Evolutionary conservation across 2,329 filamentous ascomycete species (phyloP).

Genomic region (Alternaria dauci): DNA sequence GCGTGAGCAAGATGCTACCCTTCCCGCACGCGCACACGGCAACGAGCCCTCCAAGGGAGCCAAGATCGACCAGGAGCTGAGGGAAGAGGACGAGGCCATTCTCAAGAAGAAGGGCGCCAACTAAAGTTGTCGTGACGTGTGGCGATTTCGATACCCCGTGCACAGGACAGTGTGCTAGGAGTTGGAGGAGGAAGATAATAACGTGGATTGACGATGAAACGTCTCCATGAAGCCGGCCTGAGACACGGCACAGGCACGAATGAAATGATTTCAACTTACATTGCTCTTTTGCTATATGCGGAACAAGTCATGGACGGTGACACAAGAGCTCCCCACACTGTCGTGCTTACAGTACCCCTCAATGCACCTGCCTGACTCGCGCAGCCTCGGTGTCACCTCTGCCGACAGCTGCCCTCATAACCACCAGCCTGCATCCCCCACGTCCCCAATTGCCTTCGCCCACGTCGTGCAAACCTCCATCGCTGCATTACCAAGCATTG

Average conservation of each 20-base stretch:
- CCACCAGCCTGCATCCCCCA: background rate
- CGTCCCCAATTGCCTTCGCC: conserved; percentile 9
- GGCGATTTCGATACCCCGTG: conserved; percentile 22
- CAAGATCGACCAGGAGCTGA: conserved; percentile 73
- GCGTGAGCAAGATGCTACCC: conserved; percentile 67
- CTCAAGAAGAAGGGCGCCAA: conserved; percentile 67
- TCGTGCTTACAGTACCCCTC: conserved; percentile 23
- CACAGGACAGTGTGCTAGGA: conserved; percentile 10
- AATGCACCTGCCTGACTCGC: conserved; percentile 25
- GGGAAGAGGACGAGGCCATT: conserved; percentile 72
- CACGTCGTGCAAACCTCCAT: conserved; percentile 6
- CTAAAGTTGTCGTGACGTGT: conserved; percentile 17
- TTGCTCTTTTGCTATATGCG: background rate
- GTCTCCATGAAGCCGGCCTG: conserved; percentile 12
- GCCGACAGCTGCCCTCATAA: conserved; percentile 13
- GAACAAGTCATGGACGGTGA: conserved; percentile 11
- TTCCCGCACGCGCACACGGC: conserved; percentile 69
- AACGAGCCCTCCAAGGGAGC: conserved; percentile 78
- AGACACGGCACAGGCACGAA: conserved; percentile 17
- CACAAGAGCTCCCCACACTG: conserved; percentile 15
- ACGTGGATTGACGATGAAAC: conserved; percentile 18
- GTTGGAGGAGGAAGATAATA: conserved; percentile 19
- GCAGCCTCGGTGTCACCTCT: conserved; percentile 19
- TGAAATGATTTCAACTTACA: conserved; percentile 6
- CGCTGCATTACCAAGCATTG: conserved; percentile 12